Conservation (phyloP, 2,329 filamentous ascomycete genomes). For the Corniculantispora saksenae region DNA sequence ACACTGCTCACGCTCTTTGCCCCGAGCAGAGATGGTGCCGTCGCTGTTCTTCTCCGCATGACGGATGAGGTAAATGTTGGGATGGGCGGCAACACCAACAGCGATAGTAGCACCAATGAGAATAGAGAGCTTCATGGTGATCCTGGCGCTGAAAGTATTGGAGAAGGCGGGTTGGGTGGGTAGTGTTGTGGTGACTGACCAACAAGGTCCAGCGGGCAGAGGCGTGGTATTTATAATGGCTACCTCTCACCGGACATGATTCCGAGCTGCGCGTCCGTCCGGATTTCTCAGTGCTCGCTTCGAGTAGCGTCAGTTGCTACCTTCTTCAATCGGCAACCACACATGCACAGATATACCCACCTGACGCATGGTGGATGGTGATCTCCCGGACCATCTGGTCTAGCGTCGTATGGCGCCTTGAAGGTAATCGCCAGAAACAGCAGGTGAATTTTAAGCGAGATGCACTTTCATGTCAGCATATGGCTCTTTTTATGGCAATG, state of each 20-base stretch:
- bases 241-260: background rate
- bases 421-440: background rate
- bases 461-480: background rate
- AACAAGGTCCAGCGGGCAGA: background rate
- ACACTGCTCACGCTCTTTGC: conserved; percentile 54
- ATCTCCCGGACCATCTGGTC: background rate
- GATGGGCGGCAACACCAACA: conserved; percentile 20
- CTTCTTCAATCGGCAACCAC: background rate
- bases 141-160: background rate
- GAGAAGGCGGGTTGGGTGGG: background rate
- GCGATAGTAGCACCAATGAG: background rate
- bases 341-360: background rate
- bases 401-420: background rate
- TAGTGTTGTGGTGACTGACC: too few relatives aligned
- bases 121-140: conserved; percentile 6
- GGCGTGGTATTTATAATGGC: background rate
- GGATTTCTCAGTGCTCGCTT: background rate
- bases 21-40: conserved; percentile 46
- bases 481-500: background rate
- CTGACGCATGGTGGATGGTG: background rate
- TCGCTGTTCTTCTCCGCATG: conserved; percentile 59
- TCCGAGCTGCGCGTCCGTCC: too few relatives aligned
- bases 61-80: conserved; percentile 59
- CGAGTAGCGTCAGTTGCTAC: background rate
- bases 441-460: background rate